Percentiles rank a stretch among this genome's conserved stretches.
These are phyloP conservation scores for Talaromyces sp. DNA, from an alignment of 2,329 filamentous ascomycete genomes.

Conservation along the genomic window DNA sequence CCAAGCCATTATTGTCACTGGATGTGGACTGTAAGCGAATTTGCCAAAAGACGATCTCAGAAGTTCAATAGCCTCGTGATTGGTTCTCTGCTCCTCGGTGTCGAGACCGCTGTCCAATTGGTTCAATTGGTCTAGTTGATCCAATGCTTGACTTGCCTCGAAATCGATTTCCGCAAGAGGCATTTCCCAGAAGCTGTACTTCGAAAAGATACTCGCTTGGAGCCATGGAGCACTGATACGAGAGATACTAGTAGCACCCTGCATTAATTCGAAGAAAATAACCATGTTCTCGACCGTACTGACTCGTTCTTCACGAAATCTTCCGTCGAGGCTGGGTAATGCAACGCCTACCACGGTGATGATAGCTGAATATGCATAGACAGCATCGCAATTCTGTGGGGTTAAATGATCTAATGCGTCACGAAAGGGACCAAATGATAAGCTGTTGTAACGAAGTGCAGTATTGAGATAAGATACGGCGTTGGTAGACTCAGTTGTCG, in stretches of 20 bases:
- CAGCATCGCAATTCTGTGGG: slow-evolving; percentile 32
- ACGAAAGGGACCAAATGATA: slow-evolving; percentile 31
- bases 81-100: slow-evolving; percentile 16
- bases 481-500: slow-evolving; percentile 16
- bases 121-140: slow-evolving; percentile 19
- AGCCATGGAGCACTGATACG: slow-evolving; percentile 36
- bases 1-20: slow-evolving; percentile 32
- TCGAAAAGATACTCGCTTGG: slow-evolving; percentile 55
- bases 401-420: slow-evolving; percentile 29
- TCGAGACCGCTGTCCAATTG: no score
- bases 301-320: slow-evolving; percentile 8
- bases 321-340: slow-evolving; percentile 23
- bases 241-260: slow-evolving; percentile 33
- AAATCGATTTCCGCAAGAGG: slow-evolving; percentile 24
- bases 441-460: slow-evolving; percentile 30
- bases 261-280: slow-evolving; percentile 31
- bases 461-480: slow-evolving; percentile 27
- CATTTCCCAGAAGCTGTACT: slow-evolving; percentile 52
- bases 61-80: slow-evolving; percentile 21
- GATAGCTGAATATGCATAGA: slow-evolving; percentile 33
- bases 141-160: slow-evolving; percentile 24
- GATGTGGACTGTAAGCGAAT: slow-evolving; percentile 22
- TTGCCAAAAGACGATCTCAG: slow-evolving; percentile 31
- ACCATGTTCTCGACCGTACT: slow-evolving; percentile 31
- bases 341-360: slow-evolving; percentile 31